Base-by-base conservation (phyloP, 1,139 yeast species). In the Saccharomyces uvarum region DNA sequence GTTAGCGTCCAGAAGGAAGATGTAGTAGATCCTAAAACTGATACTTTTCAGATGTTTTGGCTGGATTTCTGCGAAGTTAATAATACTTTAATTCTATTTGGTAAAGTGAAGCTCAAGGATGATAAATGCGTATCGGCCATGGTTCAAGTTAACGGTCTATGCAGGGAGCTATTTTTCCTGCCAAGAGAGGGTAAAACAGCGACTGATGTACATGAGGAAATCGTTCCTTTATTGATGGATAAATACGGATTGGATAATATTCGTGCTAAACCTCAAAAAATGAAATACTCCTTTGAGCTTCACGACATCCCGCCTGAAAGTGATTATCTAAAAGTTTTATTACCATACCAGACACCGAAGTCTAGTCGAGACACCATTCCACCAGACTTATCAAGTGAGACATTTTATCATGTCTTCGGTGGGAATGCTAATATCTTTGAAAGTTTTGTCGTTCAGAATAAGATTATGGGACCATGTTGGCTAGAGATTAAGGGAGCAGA, bases 391-490 rank as follows among this genome's bases (percentile, higher is more conserved):
- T 81, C 80, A 58, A 96, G 97, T 56, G 83, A 81, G 53, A 87
- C 96, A 0, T 91, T 88, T 67, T 74, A 78, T 24, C 86, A 81
- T 57, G 88, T 89, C 3, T 90, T 91, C 73, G 99, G 99, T 50
- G 77, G 89, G 3, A 81, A 78, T 57, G 73, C 95, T 2, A 78
- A 79, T 56, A 76, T 88, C 46, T 90, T 93, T 70, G 99, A 93
- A 72, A 79, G 89, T 13, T 89, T 93, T 72, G 96, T 89, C 11
- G 68, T 90, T 31, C 88, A 86, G 68, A 79, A 88, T 62, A 84
- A 86, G 61, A 78, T 93, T 47, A 90, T 90, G 97, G 99, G 99
- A 4, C 99, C 99, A 1, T 90, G 99, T 68, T 93, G 99, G 99
- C 75, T 93, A 53, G 86, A 86, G 53, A 76, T 95, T 51, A 75